Evolutionary conservation across 2,329 filamentous ascomycete genomes (phyloP).

Genomic region (Penicillium sp.): DNA sequence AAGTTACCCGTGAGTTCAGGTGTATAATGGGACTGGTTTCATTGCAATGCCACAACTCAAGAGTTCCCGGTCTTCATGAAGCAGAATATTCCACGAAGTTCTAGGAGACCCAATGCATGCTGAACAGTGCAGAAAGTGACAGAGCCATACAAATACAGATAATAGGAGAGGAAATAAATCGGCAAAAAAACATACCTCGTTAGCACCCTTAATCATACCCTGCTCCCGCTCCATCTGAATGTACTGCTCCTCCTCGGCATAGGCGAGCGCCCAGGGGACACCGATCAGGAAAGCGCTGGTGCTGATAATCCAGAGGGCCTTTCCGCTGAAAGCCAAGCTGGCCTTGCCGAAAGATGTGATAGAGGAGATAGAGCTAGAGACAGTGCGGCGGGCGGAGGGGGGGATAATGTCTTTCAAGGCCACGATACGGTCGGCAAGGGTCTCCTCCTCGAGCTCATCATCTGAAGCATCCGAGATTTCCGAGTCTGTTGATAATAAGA

Average conservation of each 20-base stretch:
- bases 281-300: conserved; percentile 86
- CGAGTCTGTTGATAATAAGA: conserved; percentile 58
- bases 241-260: conserved; percentile 93
- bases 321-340: conserved; percentile 67
- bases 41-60: not conserved
- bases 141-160: not conserved
- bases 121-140: not conserved
- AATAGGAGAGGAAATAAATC: not conserved
- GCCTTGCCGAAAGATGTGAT: conserved; percentile 47
- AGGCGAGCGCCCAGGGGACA: conserved; percentile 89
- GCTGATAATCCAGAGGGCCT: conserved; percentile 85
- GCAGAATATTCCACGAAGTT: not conserved
- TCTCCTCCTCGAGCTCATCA: conserved; percentile 57
- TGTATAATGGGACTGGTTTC: not conserved
- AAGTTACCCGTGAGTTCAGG: not conserved
- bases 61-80: not conserved
- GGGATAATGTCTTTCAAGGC: conserved; percentile 76
- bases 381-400: conserved; percentile 67
- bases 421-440: conserved; percentile 66
- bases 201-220: conserved; percentile 88
- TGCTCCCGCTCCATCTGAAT: conserved; percentile 97
- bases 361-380: conserved; percentile 58
- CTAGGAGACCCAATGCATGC: not conserved
- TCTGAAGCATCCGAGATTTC: conserved; percentile 81
- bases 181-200: conserved; percentile 59